These are phyloP conservation scores for Starmerella bacillaris DNA, from an alignment of 805 yeast species.

Conservation along the genomic window DNA sequence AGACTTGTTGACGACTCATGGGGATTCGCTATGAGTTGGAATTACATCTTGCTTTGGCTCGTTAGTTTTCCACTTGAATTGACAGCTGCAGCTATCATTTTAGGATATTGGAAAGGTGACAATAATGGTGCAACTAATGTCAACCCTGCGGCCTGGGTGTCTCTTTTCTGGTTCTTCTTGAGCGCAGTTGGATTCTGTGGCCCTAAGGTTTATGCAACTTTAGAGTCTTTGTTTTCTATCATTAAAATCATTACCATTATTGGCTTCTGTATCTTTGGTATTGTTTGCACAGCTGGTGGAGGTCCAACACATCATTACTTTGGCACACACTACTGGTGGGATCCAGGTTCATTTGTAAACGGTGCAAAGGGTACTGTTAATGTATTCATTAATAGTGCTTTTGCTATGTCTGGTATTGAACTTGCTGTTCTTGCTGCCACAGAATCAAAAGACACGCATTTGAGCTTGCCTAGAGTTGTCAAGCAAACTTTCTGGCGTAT, in stretches of 20 bases:
- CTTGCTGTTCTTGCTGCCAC: conserved; percentile 60
- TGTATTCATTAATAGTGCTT: conserved; percentile 37
- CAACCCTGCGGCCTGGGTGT: conserved; percentile 35
- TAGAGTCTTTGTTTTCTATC: conserved; percentile 38
- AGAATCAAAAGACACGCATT: conserved; percentile 51
- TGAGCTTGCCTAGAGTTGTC: conserved; percentile 51
- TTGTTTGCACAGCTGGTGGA: conserved; percentile 38
- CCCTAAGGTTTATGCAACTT: conserved; percentile 40
- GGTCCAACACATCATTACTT: conserved; percentile 39
- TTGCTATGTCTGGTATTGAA: conserved; percentile 61
- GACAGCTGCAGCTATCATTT: conserved; percentile 39
- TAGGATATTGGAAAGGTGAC: conserved; percentile 31
- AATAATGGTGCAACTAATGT: conserved; percentile 47
- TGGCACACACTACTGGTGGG: conserved; percentile 43
- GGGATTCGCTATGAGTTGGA: conserved; percentile 54
- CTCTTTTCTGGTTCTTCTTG: conserved; percentile 33
- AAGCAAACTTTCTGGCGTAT: conserved; percentile 77
- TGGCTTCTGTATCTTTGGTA: conserved; percentile 41
- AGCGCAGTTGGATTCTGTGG: conserved; percentile 33
- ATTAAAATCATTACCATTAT: conserved; percentile 38
- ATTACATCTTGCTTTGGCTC: conserved; percentile 42
- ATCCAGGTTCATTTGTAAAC: conserved; percentile 46
- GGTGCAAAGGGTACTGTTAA: conserved; percentile 47
- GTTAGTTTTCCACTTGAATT: conserved; percentile 46
- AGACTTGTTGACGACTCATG: conserved; percentile 44